Percentiles rank a stretch among this genome's conserved stretches.
These are phyloP conservation scores for Solanum hybrid DNA, from an alignment of 305 asterid species.

Conservation along the genomic window DNA sequence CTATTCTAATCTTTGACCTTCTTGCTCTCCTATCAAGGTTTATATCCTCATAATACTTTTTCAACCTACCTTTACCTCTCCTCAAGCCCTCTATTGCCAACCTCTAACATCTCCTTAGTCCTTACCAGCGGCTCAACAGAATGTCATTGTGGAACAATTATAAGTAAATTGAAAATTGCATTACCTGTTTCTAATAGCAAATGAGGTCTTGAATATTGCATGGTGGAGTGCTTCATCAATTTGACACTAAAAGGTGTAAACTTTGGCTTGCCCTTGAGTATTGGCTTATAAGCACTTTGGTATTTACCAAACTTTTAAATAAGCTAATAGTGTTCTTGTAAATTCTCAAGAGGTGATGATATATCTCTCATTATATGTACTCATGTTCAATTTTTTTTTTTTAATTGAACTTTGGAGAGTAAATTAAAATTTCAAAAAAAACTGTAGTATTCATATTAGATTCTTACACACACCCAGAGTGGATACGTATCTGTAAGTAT, in stretches of 20 bases:
- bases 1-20: background rate
- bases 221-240: slow-evolving; percentile 49
- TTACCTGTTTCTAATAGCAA: background rate
- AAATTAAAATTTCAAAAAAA: background rate
- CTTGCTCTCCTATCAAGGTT: background rate
- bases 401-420: background rate
- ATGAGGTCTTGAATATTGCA: background rate
- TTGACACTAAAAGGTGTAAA: slow-evolving; percentile 81
- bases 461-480: background rate
- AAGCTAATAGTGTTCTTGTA: background rate
- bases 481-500: background rate
- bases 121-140: background rate
- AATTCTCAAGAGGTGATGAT: background rate
- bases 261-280: slow-evolving; percentile 82
- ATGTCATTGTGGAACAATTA: background rate
- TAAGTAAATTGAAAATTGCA: background rate
- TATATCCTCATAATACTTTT: background rate
- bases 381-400: background rate
- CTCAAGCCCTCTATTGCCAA: background rate
- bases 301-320: background rate
- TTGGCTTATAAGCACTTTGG: slow-evolving; percentile 2
- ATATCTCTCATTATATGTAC: background rate
- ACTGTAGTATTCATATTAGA: background rate
- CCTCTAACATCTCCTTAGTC: background rate
- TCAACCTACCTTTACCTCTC: background rate